Evolutionary conservation across 352 stramenopile genomes (phyloP).

Genomic region (Pythium sukuiense): DNA sequence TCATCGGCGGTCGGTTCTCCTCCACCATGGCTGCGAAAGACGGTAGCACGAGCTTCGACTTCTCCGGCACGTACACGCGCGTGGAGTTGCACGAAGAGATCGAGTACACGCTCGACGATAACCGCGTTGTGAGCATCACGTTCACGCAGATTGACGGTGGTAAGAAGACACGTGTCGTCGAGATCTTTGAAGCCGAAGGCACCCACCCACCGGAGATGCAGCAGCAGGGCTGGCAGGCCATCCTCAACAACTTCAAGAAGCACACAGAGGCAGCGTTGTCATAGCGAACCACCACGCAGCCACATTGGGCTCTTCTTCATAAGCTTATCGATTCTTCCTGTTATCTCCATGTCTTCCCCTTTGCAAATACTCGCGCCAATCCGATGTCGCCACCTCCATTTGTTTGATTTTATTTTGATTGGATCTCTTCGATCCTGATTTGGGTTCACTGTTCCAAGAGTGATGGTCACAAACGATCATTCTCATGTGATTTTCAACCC

Average conservation of each 20-base stretch:
- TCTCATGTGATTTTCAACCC: neutral
- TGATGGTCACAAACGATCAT: too few species aligned
- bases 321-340: too few species aligned
- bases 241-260: slow-evolving; percentile 27
- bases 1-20: slow-evolving; percentile 16
- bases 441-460: too few species aligned
- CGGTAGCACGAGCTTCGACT: slow-evolving; percentile 19
- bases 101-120: slow-evolving; percentile 16
- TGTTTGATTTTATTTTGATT: neutral
- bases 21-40: slow-evolving; percentile 23
- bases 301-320: too few species aligned
- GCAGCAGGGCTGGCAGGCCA: slow-evolving; percentile 18
- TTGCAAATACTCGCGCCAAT: neutral
- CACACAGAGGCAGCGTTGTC: slow-evolving; percentile 7
- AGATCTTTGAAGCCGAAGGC: slow-evolving; percentile 19
- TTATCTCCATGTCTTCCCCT: too few species aligned
- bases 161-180: slow-evolving; percentile 13
- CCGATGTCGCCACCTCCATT: neutral
- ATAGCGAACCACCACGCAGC: neutral
- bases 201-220: slow-evolving; percentile 15
- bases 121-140: neutral
- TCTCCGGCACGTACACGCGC: slow-evolving; percentile 10
- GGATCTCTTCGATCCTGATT: too few species aligned
- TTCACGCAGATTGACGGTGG: neutral
- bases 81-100: slow-evolving; percentile 6